Percentiles rank a stretch among this genome's conserved stretches.
Evolutionary conservation across 305 asterid genomes (phyloP).

Genomic region (Fraxinus xanthoxyloides): DNA sequence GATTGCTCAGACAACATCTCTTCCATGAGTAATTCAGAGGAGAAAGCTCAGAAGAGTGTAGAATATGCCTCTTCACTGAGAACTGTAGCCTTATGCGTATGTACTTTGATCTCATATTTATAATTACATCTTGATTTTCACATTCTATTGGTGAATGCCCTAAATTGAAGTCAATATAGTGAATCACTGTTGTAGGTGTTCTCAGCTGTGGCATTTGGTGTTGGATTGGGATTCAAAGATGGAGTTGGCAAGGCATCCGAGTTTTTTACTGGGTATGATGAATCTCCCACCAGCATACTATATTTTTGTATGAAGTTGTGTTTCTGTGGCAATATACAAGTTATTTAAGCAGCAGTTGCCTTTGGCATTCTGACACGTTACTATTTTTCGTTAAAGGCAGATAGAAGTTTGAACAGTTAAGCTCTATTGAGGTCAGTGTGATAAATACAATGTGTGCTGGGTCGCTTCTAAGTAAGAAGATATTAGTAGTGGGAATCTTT

Average conservation of each 20-base stretch:
- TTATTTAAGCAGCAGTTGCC: neutral
- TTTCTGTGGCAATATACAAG: constrained; percentile 18
- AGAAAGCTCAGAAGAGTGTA: constrained; percentile 27
- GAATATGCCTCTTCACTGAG: constrained; percentile 61
- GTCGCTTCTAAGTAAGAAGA: neutral
- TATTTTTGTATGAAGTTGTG: neutral
- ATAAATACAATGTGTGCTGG: neutral
- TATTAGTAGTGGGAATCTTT: neutral
- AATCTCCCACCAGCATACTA: constrained; percentile 1
- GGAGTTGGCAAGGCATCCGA: constrained; percentile 83
- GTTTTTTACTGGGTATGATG: constrained; percentile 87
- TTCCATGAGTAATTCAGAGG: constrained; percentile 39
- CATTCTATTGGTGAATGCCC: constrained; percentile 26
- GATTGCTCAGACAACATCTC: constrained; percentile 35
- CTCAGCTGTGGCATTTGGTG: constrained; percentile 86
- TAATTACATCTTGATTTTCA: constrained; percentile 13
- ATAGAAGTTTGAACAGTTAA: neutral
- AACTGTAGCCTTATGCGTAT: constrained; percentile 82
- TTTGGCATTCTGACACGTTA: neutral
- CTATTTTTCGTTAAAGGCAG: neutral
- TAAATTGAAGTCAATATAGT: constrained; percentile 54
- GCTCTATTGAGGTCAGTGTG: neutral
- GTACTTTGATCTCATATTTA: constrained; percentile 26
- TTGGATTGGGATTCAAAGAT: constrained; percentile 75
- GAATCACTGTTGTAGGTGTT: constrained; percentile 62